phyloP scores from a whole-genome alignment of 2,329 filamentous ascomycete species.

The Colletotrichum scovillei region DNA sequence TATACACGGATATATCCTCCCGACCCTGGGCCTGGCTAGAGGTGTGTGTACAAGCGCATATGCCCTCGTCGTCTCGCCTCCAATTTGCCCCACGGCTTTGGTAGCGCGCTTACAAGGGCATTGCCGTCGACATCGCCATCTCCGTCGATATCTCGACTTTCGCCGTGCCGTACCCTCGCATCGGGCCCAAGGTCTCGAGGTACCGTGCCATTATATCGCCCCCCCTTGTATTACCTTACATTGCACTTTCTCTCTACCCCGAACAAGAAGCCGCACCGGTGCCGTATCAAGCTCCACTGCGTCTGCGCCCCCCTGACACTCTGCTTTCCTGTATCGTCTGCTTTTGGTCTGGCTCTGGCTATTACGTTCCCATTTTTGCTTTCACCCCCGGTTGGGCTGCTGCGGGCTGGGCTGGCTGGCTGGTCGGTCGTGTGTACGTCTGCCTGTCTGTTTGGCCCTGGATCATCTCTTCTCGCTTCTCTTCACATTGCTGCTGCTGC shows the following conservation, averaged over 20 bases:
- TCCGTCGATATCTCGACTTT: slow-evolving; percentile 12
- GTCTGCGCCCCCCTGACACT: slow-evolving; percentile 23
- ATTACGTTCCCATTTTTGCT: neutral
- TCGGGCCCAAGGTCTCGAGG: slow-evolving; percentile 23
- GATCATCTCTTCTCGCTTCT: neutral
- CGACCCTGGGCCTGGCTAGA: neutral
- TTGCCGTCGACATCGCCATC: slow-evolving; percentile 25
- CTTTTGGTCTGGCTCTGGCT: slow-evolving; percentile 9
- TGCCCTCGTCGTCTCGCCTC: slow-evolving; percentile 17
- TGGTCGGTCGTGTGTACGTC: neutral
- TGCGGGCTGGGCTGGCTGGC: neutral
- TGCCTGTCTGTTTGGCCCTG: neutral
- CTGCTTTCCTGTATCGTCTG: slow-evolving; percentile 4
- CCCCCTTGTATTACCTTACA: slow-evolving; percentile 33
- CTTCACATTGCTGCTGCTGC: neutral
- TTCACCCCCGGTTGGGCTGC: neutral
- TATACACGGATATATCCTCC: neutral
- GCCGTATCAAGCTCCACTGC: slow-evolving; percentile 25
- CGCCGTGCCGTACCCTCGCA: slow-evolving; percentile 16
- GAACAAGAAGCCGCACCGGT: slow-evolving; percentile 26
- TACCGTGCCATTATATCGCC: slow-evolving; percentile 30
- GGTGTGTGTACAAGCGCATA: slow-evolving; percentile 4
- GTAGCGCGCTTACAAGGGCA: slow-evolving; percentile 31
- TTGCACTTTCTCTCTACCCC: slow-evolving; percentile 32
- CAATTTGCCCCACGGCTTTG: slow-evolving; percentile 28